These are phyloP conservation scores for Dictyostelium firmibasis DNA, from an alignment of 78 protist genomes.

Conservation along the genomic window DNA sequence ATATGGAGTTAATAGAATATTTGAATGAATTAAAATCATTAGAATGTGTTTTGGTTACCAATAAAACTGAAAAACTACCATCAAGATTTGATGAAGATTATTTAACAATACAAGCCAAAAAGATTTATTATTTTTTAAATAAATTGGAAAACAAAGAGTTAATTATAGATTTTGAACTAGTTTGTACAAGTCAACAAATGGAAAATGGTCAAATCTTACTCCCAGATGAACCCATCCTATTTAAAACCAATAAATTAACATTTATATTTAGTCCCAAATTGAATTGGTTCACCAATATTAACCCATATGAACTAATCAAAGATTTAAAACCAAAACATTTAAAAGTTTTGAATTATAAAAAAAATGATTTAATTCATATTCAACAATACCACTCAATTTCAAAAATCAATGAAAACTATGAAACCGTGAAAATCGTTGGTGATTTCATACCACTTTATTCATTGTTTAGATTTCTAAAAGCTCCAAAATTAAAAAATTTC, in stretches of 20 bases:
- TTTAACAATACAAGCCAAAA: too few species aligned
- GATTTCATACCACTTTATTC: conserved; percentile 3
- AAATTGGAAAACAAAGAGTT: background rate
- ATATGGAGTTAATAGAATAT: too few species aligned
- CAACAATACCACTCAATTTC: background rate
- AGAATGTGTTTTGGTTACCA: too few species aligned
- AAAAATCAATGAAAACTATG: background rate
- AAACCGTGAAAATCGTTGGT: background rate
- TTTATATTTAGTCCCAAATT: background rate
- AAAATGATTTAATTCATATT: background rate
- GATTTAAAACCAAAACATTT: too few species aligned
- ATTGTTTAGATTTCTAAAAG: background rate
- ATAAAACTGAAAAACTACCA: too few species aligned
- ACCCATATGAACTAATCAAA: too few species aligned
- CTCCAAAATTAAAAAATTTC: background rate
- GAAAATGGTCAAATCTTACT: too few species aligned
- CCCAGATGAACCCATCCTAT: background rate
- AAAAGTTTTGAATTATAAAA: too few species aligned
- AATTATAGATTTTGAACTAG: background rate
- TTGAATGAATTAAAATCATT: too few species aligned
- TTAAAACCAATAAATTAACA: background rate
- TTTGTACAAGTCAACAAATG: background rate
- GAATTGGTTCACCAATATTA: background rate
- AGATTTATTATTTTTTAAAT: too few species aligned
- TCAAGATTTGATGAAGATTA: too few species aligned